Conservation (phyloP, 495 filamentous ascomycete genomes). For the Hypomontagnella monticulosa region DNA sequence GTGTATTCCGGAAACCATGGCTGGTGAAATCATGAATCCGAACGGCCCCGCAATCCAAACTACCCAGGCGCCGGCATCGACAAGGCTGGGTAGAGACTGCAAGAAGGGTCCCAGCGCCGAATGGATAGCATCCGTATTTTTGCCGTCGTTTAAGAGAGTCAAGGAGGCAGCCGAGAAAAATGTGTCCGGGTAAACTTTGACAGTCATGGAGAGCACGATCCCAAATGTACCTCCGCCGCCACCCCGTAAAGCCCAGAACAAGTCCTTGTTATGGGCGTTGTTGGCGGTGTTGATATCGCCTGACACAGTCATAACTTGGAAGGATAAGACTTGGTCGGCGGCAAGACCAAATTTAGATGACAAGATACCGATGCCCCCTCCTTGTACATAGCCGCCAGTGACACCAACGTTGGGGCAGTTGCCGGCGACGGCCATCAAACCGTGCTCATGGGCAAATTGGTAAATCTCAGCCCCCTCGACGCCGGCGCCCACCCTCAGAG, state of each 20-base stretch:
- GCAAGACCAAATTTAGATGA: slow-evolving; percentile 62
- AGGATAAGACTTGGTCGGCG: slow-evolving; percentile 67
- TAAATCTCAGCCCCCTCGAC: slow-evolving; percentile 61
- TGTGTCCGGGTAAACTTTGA: slow-evolving; percentile 47
- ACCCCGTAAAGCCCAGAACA: slow-evolving; percentile 69
- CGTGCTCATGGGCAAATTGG: slow-evolving; percentile 50
- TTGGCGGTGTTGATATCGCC: slow-evolving; percentile 56
- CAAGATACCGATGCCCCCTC: slow-evolving; percentile 62
- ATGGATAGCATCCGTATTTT: slow-evolving; percentile 12
- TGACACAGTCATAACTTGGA: slow-evolving; percentile 63
- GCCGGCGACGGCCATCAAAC: slow-evolving; percentile 57
- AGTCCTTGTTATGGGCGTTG: slow-evolving; percentile 58
- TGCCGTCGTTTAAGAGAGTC: slow-evolving; percentile 7
- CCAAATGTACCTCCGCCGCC: slow-evolving; percentile 66
- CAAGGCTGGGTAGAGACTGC: slow-evolving; percentile 6
- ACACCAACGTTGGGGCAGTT: slow-evolving; percentile 59
- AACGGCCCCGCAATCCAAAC: slow-evolving; percentile 22
- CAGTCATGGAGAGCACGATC: slow-evolving; percentile 59
- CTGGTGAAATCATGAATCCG: slow-evolving; percentile 20
- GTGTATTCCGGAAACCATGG: slow-evolving; percentile 11
- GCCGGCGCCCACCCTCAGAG: slow-evolving; percentile 65
- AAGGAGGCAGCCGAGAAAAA: slow-evolving; percentile 7
- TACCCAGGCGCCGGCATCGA: slow-evolving; percentile 16
- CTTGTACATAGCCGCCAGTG: slow-evolving; percentile 62
- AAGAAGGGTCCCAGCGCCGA: slow-evolving; percentile 13